Evolutionary conservation across 1,284 basidiomycete species (phyloP).

Genomic region (Cutaneotrichosporon sp.): DNA sequence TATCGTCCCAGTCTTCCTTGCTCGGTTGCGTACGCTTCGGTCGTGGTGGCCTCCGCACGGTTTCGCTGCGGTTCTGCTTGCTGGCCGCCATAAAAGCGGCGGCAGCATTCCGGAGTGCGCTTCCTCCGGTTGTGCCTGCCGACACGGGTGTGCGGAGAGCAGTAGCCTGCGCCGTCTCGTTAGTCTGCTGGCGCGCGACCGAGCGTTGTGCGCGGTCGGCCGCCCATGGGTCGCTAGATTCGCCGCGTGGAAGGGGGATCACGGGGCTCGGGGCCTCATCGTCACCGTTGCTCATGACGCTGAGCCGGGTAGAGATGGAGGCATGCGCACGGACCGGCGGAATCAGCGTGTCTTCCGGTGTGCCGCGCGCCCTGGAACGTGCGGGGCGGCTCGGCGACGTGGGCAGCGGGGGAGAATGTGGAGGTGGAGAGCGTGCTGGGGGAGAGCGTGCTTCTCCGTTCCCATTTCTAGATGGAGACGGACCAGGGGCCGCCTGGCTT

Average conservation of each 20-base stretch:
- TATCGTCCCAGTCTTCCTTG: conserved; percentile 33
- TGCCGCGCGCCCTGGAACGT: conserved; percentile 10
- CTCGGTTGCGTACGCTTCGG: conserved; percentile 16
- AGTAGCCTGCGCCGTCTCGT: conserved; percentile 26
- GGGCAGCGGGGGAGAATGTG: neutral
- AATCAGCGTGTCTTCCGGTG: conserved; percentile 1
- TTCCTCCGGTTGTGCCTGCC: neutral
- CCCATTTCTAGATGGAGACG: neutral
- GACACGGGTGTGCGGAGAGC: neutral
- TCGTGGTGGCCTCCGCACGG: conserved; percentile 15
- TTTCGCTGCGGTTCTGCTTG: conserved; percentile 17
- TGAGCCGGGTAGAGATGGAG: conserved; percentile 2
- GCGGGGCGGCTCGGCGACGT: conserved; percentile 8
- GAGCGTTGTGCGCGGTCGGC: conserved; percentile 39
- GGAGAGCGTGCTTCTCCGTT: neutral
- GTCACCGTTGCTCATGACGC: conserved; percentile 12
- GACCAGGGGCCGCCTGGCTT: neutral
- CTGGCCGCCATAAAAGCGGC: conserved; percentile 45
- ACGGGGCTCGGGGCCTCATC: conserved; percentile 12
- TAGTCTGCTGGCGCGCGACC: conserved; percentile 36
- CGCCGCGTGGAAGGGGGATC: conserved; percentile 16
- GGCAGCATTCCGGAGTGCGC: conserved; percentile 44
- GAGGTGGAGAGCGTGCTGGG: neutral
- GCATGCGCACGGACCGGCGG: neutral
- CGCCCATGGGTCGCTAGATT: conserved; percentile 40